phyloP scores from a whole-genome alignment of 306 rosid genomes.

The Castanea mollissima region DNA sequence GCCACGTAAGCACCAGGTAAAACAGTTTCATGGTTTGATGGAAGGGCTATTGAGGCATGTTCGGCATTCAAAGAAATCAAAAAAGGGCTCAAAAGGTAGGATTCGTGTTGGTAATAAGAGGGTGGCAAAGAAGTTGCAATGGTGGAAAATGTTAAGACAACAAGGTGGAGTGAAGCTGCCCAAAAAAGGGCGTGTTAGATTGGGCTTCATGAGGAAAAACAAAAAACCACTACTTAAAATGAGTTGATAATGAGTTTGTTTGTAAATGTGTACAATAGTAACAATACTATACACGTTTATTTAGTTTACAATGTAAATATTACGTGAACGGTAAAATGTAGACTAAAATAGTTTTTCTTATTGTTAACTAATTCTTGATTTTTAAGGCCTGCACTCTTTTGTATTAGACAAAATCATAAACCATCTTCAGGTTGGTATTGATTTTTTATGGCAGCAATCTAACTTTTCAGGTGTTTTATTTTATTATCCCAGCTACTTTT shows the following conservation, averaged over 20 bases:
- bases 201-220: slow-evolving; percentile 37
- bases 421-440: slow-evolving; percentile 5
- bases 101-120: slow-evolving; percentile 25
- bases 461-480: slow-evolving; percentile 6
- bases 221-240: slow-evolving; percentile 33
- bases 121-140: slow-evolving; percentile 35
- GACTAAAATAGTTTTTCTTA: no score
- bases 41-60: slow-evolving; percentile 54
- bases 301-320: no score
- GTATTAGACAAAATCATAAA: slow-evolving; percentile 1
- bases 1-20: slow-evolving; percentile 30
- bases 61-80: slow-evolving; percentile 36
- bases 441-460: neutral
- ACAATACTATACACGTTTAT: no score
- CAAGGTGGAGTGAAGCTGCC: slow-evolving; percentile 44
- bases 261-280: no score
- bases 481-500: slow-evolving; percentile 1
- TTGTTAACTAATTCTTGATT: no score
- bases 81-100: slow-evolving; percentile 10
- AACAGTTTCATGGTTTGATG: slow-evolving; percentile 57
- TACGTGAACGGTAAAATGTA: no score
- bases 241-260: neutral
- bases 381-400: no score
- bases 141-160: slow-evolving; percentile 47
- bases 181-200: slow-evolving; percentile 40